phyloP scores from a whole-genome alignment of 2,329 filamentous ascomycete genomes.

The Epichloe amarillans region DNA sequence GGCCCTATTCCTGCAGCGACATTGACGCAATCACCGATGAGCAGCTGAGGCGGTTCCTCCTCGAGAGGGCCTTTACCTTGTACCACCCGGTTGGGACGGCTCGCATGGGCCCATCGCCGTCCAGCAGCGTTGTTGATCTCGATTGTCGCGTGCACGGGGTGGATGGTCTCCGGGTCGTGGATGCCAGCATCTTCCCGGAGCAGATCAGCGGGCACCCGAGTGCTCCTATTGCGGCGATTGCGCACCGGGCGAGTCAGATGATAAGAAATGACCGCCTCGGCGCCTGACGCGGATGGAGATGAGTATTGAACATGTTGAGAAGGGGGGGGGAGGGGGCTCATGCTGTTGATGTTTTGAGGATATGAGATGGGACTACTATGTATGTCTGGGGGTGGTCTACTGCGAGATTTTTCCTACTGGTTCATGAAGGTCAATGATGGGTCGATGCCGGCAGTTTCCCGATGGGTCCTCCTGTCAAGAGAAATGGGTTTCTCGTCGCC shows the following conservation, averaged over 20 bases:
- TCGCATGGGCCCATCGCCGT: constrained; percentile 8
- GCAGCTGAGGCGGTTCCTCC: constrained; percentile 7
- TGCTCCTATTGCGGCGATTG: constrained; percentile 10
- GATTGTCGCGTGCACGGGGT: constrained; percentile 41
- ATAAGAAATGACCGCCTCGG: constrained; percentile 3
- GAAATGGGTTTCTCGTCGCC: too few species aligned
- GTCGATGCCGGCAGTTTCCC: too few species aligned
- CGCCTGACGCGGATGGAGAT: not conserved
- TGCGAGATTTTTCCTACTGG: too few species aligned
- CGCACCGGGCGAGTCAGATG: constrained; percentile 9
- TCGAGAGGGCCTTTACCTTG: constrained; percentile 10
- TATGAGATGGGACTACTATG: too few species aligned
- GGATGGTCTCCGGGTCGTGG: constrained; percentile 39
- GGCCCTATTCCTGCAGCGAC: constrained; percentile 10
- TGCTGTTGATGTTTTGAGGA: too few species aligned
- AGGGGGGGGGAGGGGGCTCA: not conserved
- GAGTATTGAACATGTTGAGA: not conserved
- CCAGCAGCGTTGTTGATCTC: constrained; percentile 26
- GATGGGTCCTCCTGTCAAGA: too few species aligned
- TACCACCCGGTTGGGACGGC: constrained; percentile 11
- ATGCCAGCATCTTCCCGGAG: constrained; percentile 40
- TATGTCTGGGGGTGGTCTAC: too few species aligned
- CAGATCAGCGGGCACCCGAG: constrained; percentile 12
- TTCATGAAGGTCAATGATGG: too few species aligned
- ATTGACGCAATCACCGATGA: constrained; percentile 9